Percentiles rank a stretch among this genome's conserved stretches.
These are phyloP conservation scores for Talaromyces sp. DNA, from an alignment of 2,329 filamentous ascomycete genomes.

Conservation along the genomic window DNA sequence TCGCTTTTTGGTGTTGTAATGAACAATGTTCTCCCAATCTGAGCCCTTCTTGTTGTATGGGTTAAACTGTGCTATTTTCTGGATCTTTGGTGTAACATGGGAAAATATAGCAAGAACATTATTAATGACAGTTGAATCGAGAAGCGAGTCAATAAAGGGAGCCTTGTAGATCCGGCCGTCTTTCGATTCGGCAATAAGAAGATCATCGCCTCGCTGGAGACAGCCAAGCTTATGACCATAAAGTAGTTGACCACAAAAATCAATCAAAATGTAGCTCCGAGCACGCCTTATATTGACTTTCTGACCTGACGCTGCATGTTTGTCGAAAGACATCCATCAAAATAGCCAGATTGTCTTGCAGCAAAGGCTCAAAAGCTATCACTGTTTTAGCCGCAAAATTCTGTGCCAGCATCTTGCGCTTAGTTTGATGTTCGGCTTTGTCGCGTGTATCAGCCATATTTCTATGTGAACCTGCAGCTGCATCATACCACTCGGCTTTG, in stretches of 20 bases:
- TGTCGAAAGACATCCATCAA: background rate
- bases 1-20: background rate
- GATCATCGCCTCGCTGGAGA: background rate
- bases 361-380: background rate
- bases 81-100: background rate
- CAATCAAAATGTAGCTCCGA: background rate
- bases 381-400: background rate
- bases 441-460: background rate
- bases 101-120: background rate
- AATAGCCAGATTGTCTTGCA: background rate
- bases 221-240: background rate
- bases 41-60: background rate
- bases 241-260: background rate
- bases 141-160: background rate
- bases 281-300: background rate
- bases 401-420: background rate
- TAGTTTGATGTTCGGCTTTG: background rate
- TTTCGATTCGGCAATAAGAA: background rate
- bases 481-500: background rate
- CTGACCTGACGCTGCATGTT: background rate
- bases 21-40: background rate
- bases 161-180: background rate
- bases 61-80: background rate
- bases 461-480: background rate
- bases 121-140: background rate